Evolutionary conservation across 2,329 filamentous ascomycete species (phyloP).

Genomic region (Calonectria crousiana): DNA sequence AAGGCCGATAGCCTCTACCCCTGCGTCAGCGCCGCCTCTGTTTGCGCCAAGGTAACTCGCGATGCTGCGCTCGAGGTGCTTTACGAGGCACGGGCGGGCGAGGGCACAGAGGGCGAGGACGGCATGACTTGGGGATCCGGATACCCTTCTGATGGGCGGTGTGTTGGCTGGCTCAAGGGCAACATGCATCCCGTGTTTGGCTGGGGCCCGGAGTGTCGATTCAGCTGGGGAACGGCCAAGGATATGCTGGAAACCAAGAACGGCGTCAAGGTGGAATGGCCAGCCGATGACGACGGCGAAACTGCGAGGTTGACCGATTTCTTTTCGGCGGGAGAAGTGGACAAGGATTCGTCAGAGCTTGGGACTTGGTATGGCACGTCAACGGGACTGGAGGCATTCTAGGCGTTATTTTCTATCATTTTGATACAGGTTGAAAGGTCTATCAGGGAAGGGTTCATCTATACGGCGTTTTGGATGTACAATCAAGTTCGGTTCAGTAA

Average conservation of each 20-base stretch:
- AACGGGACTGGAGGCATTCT: slow-evolving; percentile 79
- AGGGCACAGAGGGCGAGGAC: slow-evolving; percentile 45
- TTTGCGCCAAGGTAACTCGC: slow-evolving; percentile 95
- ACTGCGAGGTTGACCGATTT: slow-evolving; percentile 82
- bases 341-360: slow-evolving; percentile 72
- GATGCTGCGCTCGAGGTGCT: slow-evolving; percentile 89
- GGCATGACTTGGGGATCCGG: slow-evolving; percentile 85
- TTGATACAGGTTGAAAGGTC: slow-evolving; percentile 2
- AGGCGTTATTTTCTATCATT: slow-evolving; percentile 35
- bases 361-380: slow-evolving; percentile 85
- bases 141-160: slow-evolving; percentile 89
- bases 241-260: slow-evolving; percentile 88
- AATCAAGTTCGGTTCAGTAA: slow-evolving; percentile 29
- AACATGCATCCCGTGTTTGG: slow-evolving; percentile 96
- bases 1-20: slow-evolving; percentile 96
- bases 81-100: slow-evolving; percentile 63
- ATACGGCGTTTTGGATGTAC: slow-evolving; percentile 10
- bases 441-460: slow-evolving; percentile 4
- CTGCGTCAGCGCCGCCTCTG: slow-evolving; percentile 91
- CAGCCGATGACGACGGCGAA: slow-evolving; percentile 77
- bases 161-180: slow-evolving; percentile 81
- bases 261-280: slow-evolving; percentile 86
- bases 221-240: slow-evolving; percentile 96
- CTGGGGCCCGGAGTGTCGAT: slow-evolving; percentile 92
- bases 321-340: slow-evolving; percentile 63